Evolutionary conservation across 1,139 yeast species (phyloP).

Genomic region (Keqinozyma sinolaborantium): DNA sequence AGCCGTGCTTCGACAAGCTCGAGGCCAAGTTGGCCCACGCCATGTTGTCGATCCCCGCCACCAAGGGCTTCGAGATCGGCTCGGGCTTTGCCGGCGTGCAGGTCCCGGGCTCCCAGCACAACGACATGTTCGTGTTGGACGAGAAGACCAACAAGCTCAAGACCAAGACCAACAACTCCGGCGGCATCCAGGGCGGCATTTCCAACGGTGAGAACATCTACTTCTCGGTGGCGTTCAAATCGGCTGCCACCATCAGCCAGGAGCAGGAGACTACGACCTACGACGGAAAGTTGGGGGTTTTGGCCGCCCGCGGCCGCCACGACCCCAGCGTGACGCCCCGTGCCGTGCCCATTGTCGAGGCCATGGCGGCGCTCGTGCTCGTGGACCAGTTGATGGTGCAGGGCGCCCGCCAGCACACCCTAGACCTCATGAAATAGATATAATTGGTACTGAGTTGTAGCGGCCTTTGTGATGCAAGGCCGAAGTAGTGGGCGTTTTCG

Average conservation of each 20-base stretch:
- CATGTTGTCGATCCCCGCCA: conserved; percentile 95
- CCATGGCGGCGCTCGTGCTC: conserved; percentile 92
- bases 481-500: no score
- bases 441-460: no score
- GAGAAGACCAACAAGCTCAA: conserved; percentile 57
- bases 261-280: conserved; percentile 86
- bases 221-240: conserved; percentile 94
- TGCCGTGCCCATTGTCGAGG: conserved; percentile 97
- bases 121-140: conserved; percentile 74
- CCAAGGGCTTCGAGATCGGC: conserved; percentile 96
- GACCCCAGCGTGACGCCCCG: conserved; percentile 98
- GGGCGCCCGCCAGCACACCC: conserved; percentile 66
- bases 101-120: conserved; percentile 91
- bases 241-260: conserved; percentile 96
- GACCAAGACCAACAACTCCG: conserved; percentile 88
- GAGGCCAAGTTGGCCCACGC: conserved; percentile 97
- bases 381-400: conserved; percentile 86
- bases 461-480: no score
- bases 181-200: conserved; percentile 98
- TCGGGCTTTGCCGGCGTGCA: conserved; percentile 90
- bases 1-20: conserved; percentile 93
- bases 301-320: conserved; percentile 96
- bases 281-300: conserved; percentile 79
- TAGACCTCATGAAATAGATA: conserved; percentile 4
- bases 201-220: conserved; percentile 93